Percentiles rank a stretch among this genome's conserved stretches.
Conservation (phyloP, 345 rosid genomes). For the Alliaria petiolata region DNA sequence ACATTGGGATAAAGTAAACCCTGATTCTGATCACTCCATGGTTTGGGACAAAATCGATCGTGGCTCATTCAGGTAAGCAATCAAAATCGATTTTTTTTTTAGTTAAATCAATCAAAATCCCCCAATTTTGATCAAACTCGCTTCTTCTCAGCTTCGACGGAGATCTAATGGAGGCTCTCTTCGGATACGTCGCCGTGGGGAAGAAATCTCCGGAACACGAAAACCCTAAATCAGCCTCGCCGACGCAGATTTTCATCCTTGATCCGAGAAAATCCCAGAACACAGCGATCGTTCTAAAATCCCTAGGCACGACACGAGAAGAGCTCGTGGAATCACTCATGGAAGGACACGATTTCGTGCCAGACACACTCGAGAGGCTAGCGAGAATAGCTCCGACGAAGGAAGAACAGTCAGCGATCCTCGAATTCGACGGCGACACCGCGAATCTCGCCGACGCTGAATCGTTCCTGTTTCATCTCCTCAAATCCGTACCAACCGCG, state of each 20-base stretch:
- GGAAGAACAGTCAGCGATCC: constrained; percentile 61
- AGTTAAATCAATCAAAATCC: neutral
- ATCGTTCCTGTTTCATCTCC: constrained; percentile 62
- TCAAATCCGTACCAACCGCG: constrained; percentile 67
- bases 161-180: constrained; percentile 89
- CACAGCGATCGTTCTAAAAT: constrained; percentile 68
- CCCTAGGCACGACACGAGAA: constrained; percentile 49
- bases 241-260: constrained; percentile 50
- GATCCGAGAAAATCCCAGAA: constrained; percentile 82
- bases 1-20: constrained; percentile 88
- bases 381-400: constrained; percentile 58
- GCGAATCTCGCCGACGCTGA: constrained; percentile 66
- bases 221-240: constrained; percentile 11
- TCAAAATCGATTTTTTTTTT: neutral
- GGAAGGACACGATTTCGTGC: constrained; percentile 52
- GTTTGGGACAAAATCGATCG: constrained; percentile 82
- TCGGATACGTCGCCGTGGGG: constrained; percentile 64
- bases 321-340: constrained; percentile 55
- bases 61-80: constrained; percentile 74
- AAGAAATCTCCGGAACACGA: constrained; percentile 38
- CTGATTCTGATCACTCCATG: constrained; percentile 65
- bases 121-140: neutral
- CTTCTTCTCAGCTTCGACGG: constrained; percentile 56
- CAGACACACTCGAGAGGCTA: constrained; percentile 72
- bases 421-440: constrained; percentile 53